These are phyloP conservation scores for Diversispora epigaea DNA, from an alignment of 192 early-diverging fungal species.

Conservation along the genomic window DNA sequence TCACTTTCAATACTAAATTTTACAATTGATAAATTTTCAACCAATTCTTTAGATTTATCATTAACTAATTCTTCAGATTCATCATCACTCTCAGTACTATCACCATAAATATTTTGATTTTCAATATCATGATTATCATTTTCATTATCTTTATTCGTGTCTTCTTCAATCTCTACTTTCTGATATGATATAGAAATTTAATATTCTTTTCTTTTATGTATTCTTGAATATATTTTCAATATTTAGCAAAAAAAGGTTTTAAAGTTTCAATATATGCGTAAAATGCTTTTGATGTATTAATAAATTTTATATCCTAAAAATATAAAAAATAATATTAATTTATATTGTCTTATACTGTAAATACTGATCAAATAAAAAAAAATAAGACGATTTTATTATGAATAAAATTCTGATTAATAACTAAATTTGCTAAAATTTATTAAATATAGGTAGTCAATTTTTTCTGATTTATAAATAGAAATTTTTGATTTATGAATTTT, in stretches of 20 bases:
- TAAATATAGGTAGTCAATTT: no score
- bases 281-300: constrained; percentile 27
- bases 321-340: constrained; percentile 22
- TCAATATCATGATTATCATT: constrained; percentile 24
- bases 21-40: no score
- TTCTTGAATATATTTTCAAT: constrained; percentile 20
- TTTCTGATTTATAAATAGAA: no score
- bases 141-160: constrained; percentile 4
- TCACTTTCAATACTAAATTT: no score
- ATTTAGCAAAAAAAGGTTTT: constrained; percentile 16
- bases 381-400: no score
- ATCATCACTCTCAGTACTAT: constrained; percentile 11
- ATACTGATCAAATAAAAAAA: constrained; percentile 17
- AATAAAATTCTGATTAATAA: no score
- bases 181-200: constrained; percentile 13
- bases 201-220: constrained; percentile 25
- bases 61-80: not conserved
- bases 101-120: constrained; percentile 10
- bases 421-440: no score
- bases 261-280: constrained; percentile 22
- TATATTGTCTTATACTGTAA: constrained; percentile 25
- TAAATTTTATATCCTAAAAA: constrained; percentile 24
- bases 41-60: no score
- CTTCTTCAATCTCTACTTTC: constrained; percentile 20
- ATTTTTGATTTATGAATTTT: no score